phyloP scores from a whole-genome alignment of 106 monocot genomes.

The Acanthochlamys bracteata region DNA sequence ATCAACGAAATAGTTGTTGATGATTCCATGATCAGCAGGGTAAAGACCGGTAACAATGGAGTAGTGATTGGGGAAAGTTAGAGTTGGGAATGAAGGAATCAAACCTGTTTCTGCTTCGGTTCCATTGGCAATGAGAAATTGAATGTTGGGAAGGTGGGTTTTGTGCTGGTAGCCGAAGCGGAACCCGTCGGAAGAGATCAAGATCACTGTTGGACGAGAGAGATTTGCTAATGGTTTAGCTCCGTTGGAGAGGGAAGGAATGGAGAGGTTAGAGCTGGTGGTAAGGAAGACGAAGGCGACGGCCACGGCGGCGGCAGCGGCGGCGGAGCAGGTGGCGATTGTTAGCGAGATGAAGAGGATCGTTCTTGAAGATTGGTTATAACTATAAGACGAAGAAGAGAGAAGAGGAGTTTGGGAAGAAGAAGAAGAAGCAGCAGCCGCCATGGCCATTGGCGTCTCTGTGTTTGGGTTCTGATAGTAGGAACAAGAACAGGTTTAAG shows the following conservation, averaged over 20 bases:
- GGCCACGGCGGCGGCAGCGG: slow-evolving; percentile 1
- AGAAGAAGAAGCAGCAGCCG: not conserved
- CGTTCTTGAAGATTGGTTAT: not conserved
- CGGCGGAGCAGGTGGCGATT: not conserved
- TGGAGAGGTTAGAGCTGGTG: not conserved
- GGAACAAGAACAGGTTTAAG: no score
- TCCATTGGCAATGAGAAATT: slow-evolving; percentile 43
- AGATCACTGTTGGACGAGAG: slow-evolving; percentile 37
- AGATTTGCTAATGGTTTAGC: slow-evolving; percentile 3
- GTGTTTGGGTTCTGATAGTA: no score
- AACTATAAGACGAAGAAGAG: not conserved
- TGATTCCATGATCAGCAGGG: slow-evolving; percentile 54
- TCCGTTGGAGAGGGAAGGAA: no score
- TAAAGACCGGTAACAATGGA: slow-evolving; percentile 67
- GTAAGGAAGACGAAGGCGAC: slow-evolving; percentile 6
- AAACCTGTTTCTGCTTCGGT: slow-evolving; percentile 46
- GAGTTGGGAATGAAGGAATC: slow-evolving; percentile 49
- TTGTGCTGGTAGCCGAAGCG: slow-evolving; percentile 68
- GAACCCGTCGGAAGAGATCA: slow-evolving; percentile 67
- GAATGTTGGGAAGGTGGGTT: slow-evolving; percentile 43
- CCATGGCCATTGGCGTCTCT: not conserved
- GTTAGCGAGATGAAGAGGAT: not conserved
- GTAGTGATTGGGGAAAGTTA: slow-evolving; percentile 77
- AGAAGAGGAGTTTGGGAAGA: not conserved
- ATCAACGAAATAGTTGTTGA: slow-evolving; percentile 48